Conservation (phyloP, 306 rosid genomes). For the Cicer arietinum region DNA sequence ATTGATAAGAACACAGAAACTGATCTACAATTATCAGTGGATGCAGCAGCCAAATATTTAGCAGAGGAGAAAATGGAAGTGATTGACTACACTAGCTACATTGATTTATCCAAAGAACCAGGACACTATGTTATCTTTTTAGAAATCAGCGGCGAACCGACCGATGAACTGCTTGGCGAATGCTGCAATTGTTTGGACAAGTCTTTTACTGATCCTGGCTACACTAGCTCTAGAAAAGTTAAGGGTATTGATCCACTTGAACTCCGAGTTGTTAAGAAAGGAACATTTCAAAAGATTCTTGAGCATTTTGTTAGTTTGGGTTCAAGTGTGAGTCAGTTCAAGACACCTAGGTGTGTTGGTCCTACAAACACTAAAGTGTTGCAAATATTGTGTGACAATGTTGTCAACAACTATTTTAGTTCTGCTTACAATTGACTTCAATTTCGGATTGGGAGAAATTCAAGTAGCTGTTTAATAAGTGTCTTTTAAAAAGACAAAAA, state of each 20-base stretch:
- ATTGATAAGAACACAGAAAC: constrained; percentile 91
- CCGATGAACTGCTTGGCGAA: constrained; percentile 64
- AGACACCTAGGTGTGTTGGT: constrained; percentile 83
- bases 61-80: constrained; percentile 75
- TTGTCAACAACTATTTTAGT: constrained; percentile 66
- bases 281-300: constrained; percentile 80
- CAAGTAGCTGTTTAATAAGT: neutral
- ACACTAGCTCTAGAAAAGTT: constrained; percentile 66
- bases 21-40: constrained; percentile 80
- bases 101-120: constrained; percentile 66
- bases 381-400: constrained; percentile 70
- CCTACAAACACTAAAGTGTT: constrained; percentile 58
- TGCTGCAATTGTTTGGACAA: constrained; percentile 80
- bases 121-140: constrained; percentile 89
- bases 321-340: constrained; percentile 74
- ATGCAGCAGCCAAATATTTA: constrained; percentile 58
- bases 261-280: constrained; percentile 68
- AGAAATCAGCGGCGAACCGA: constrained; percentile 82
- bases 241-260: constrained; percentile 72
- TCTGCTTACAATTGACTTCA: constrained; percentile 54
- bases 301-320: constrained; percentile 70
- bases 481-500: neutral
- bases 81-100: constrained; percentile 78
- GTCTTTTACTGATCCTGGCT: constrained; percentile 78
- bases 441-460: too few relatives aligned